Base-by-base conservation (phyloP, 1,284 basidiomycete genomes). In the Rhodotorula sp. region DNA sequence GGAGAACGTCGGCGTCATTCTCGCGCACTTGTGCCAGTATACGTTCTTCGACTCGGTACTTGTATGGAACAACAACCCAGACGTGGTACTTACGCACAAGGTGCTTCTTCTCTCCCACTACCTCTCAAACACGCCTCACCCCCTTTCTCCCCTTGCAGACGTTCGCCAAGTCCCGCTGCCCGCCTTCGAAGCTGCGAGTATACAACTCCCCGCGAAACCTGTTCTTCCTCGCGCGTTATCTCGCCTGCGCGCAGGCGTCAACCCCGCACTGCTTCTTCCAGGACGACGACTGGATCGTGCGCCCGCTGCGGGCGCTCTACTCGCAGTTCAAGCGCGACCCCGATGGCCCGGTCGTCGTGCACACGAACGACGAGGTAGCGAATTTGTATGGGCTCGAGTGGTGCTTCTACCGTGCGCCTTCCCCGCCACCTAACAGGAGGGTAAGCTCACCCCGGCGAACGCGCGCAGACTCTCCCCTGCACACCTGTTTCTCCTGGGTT, bases 401-500 rank as follows among this genome's bases (percentile, higher is more conserved):
- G 79, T 79, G 79, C 67, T 80, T 80, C 66, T 78, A 73, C 67
- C 69, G 72, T 77, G 50, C 29, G 73, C 68, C n/a, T 27, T n/a
- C 22, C 25, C 37, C 3, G n/a, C 9, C 44, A 25, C 39, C 25
- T 36, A 48, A 12, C 36, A 36, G 17, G 9, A 5, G 29, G 15
- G 39, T 7, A 39, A 22, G 50, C 48, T 51, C 34, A 36, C 15
- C 7, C 36, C 6, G 13, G 7, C 37, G n/a, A 27, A 3, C 25
- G 3, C n/a, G 4, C 46, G 59, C 62, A 70, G 68, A 68, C 44
- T 8, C 29, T 19, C 58, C 66, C 17, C 61, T 79, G 12, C 77
- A 80, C 59, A 74, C 79, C 39, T 80, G 79, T 64, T 80, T 80
- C 67, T 67, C 78, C 51, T 80, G 79, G 79, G 65, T 80, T 21